Conservation (phyloP, 495 filamentous ascomycete species). For the Amniculicola lignicola region DNA sequence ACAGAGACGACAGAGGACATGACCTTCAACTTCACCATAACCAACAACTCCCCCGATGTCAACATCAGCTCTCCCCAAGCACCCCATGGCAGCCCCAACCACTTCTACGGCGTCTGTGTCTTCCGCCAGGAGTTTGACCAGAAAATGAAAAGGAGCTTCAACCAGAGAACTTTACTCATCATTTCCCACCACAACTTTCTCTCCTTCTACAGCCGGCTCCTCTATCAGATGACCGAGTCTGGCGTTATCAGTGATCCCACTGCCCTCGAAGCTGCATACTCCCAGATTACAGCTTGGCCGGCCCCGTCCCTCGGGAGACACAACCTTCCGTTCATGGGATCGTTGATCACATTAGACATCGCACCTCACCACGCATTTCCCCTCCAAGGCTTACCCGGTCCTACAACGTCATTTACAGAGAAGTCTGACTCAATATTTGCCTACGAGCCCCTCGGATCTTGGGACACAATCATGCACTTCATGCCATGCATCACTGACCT, state of each 20-base stretch:
- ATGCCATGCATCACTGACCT: constrained; percentile 39
- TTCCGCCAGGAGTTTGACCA: constrained; percentile 40
- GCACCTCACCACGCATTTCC: constrained; percentile 39
- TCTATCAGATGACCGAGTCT: constrained; percentile 33
- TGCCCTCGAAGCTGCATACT: constrained; percentile 32
- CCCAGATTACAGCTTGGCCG: constrained; percentile 36
- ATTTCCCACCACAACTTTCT: constrained; percentile 38
- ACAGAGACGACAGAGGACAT: constrained; percentile 35
- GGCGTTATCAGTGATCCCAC: constrained; percentile 34
- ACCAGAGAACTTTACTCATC: constrained; percentile 36
- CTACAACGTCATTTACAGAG: constrained; percentile 20
- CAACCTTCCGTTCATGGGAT: constrained; percentile 37
- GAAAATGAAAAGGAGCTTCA: constrained; percentile 39
- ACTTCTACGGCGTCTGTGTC: constrained; percentile 34
- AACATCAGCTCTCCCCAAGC: constrained; percentile 28
- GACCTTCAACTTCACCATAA: constrained; percentile 38
- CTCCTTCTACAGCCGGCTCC: constrained; percentile 33
- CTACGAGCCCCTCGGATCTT: constrained; percentile 37
- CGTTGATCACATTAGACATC: constrained; percentile 36
- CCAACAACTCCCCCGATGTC: constrained; percentile 38
- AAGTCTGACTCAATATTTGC: constrained; percentile 30
- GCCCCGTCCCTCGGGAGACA: constrained; percentile 35
- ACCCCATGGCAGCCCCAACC: constrained; percentile 33
- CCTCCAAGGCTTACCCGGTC: constrained; percentile 35
- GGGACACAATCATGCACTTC: constrained; percentile 33